Evolutionary conservation across 768 basidiomycete genomes (phyloP), one percentile per base, ranked within the genome.

Genomic region (Lyophyllum semitale): DNA sequence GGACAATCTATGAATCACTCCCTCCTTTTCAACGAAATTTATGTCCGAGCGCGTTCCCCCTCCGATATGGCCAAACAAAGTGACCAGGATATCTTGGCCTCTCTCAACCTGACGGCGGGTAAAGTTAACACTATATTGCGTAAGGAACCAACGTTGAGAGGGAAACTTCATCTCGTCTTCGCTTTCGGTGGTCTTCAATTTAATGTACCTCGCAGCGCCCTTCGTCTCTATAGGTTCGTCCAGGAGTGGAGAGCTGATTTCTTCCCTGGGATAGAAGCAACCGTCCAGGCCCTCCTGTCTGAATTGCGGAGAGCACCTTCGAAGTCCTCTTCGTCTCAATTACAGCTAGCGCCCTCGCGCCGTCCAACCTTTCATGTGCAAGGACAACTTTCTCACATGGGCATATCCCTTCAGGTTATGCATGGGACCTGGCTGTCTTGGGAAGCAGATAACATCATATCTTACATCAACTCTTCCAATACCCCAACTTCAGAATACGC

Each of bases 361-460:
- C 63, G 46, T 27, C 66, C 70, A 49, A 66, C 69, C 8, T 59
- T 84, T 29, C 81, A 86, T 42, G 54, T 89, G 15, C 81, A 88
- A 57, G 75, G 80, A 4, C 75, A 77, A 25, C 53, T 91, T 8
- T 63, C 68, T 4, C 79, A 78, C 20, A 65, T 85, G 22, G 79
- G 80, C 23, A 74, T 91, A 8, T 82, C 83, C 3, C 78, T 94
- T 6, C 91, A 93, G 62, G 85, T 93, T 37, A 91, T 93, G 88
- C 89, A 87, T 57, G 91, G 90, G 18, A 93, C 91, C 1, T 94
- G 91, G 91, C 69, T 93, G 29, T 85, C 88, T 8, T 92, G 87
- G 89, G 81, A 85, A 53, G 70, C 84, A 20, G 73, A 80, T 52
- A 72, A 84, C 48, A 77, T 74, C 0, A 68, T 83, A 8, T 69